Conservation (phyloP, 2,329 filamentous ascomycete genomes). For the Acarospora socialis region DNA sequence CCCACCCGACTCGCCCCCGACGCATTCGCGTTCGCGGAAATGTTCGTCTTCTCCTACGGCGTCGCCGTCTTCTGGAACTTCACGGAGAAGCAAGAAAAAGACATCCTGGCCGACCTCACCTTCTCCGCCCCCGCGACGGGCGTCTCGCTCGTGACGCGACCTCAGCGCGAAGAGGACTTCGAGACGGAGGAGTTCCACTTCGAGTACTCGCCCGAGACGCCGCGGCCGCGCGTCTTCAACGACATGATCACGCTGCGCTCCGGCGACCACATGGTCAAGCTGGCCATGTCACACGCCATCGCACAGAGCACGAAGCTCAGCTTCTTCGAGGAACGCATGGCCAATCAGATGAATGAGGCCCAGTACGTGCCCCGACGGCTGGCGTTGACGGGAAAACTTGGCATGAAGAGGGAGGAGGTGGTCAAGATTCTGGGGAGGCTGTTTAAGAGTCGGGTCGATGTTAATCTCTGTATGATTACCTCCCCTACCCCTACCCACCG, state of each 20-base stretch:
- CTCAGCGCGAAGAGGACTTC: conserved; percentile 76
- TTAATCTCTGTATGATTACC: conserved; percentile 71
- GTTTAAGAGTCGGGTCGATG: conserved; percentile 89
- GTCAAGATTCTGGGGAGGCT: conserved; percentile 80
- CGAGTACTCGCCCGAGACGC: conserved; percentile 78
- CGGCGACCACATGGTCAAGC: conserved; percentile 96
- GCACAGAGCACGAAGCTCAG: conserved; percentile 93
- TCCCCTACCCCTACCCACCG: conserved; percentile 2
- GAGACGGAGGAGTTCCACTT: conserved; percentile 99
- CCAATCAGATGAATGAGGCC: conserved; percentile 80
- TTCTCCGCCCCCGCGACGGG: conserved; percentile 61
- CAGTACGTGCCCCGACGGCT: conserved; percentile 83
- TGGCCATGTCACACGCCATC: conserved; percentile 94
- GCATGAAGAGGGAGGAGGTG: conserved; percentile 84
- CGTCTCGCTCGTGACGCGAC: conserved; percentile 57
- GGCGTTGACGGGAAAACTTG: conserved; percentile 75
- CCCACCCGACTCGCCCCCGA: conserved; percentile 51
- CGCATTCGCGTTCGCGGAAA: conserved; percentile 72
- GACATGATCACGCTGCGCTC: conserved; percentile 97
- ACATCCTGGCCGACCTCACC: conserved; percentile 84
- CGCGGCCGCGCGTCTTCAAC: conserved; percentile 86
- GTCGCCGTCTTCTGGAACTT: conserved; percentile 99
- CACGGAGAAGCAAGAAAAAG: conserved; percentile 87
- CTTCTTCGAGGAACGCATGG: conserved; percentile 94
- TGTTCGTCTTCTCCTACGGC: conserved; percentile 95